Evolutionary conservation across 495 filamentous ascomycete genomes (phyloP).

Genomic region (Penicillium parvum): DNA sequence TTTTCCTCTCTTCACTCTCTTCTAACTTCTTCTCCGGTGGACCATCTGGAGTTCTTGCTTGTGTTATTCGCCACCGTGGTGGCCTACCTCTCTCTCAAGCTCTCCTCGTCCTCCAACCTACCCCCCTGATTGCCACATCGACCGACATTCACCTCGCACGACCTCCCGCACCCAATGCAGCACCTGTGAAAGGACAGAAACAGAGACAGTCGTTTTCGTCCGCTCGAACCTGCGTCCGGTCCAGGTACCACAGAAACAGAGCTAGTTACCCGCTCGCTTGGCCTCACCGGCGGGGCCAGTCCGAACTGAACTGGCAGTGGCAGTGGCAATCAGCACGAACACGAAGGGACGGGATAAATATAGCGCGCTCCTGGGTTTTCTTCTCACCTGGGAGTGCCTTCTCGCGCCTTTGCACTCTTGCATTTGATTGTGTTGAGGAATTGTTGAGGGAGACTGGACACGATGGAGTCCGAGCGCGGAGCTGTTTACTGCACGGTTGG

Average conservation of each 20-base stretch:
- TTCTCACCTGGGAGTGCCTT: conserved; percentile 4
- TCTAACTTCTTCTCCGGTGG: no score
- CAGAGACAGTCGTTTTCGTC: conserved; percentile 15
- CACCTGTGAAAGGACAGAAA: conserved; percentile 19
- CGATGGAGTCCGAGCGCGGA: conserved; percentile 30
- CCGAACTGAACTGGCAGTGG: conserved; percentile 17
- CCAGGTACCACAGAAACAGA: conserved; percentile 27
- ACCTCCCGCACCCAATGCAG: conserved; percentile 14
- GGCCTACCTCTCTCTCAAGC: no score
- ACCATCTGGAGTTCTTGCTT: no score
- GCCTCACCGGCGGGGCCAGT: conserved; percentile 9
- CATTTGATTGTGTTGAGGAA: conserved; percentile 1
- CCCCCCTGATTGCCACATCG: conserved; percentile 9
- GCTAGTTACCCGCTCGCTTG: background rate
- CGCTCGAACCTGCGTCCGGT: conserved; percentile 19
- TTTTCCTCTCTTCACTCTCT: background rate
- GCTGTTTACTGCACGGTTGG: conserved; percentile 59
- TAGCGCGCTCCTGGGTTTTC: conserved; percentile 6
- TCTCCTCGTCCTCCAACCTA: no score
- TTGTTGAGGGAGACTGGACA: conserved; percentile 12
- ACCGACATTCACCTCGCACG: conserved; percentile 11
- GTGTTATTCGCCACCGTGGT: no score
- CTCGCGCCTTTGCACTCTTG: background rate
- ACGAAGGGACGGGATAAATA: conserved; percentile 15
- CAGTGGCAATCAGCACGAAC: conserved; percentile 1